Evolutionary conservation across 2,329 filamentous ascomycete genomes (phyloP), one percentile per base, ranked within the genome.

Genomic region (Fusarium sp.): DNA sequence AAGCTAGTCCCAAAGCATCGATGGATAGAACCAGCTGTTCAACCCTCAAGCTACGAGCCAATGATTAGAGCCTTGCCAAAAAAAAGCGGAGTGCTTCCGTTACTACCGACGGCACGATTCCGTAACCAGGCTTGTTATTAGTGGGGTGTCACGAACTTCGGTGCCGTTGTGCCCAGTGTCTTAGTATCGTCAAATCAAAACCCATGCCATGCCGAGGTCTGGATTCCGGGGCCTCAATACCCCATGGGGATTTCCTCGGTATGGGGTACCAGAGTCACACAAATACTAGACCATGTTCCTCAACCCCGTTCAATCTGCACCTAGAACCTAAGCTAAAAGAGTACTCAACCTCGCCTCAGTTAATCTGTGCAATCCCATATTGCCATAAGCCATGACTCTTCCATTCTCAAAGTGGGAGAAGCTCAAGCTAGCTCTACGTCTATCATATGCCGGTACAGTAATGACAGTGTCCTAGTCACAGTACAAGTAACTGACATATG

Each of bases 81-180:
- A 25, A 5, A 53, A 18, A 15, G 37, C 52, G 52, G 25, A 56
- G 21, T 9, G 16, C 37, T 56, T 42, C 33, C 52, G 52, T 43
- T 19, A 30, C 9, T 3, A 16, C 15, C 11, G 19, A 35, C 30
- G 40, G 54, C 13, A 13, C 5, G 9, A 16, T 57, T 57, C 38
- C 53, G 38, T 25, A 25, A 18, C 16, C 13, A 16, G n/a, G 25
- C 21, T 44, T 44, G 37, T 25, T 8, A 4, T 25, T 44, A 9
- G n/a, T 25, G 43, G 23, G 6, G 15, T 10, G 9, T 13, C 12
- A 5, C 23, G 13, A 43, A 32, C 52, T 42, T 43, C 4, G 5
- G 6, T n/a, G 0, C 8, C 0, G 6, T 15, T 4, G 9, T 1
- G 52, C 3, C 11, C 0, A 16, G 3, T 38, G 12, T 30, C 6